Percentiles rank a stretch among this genome's conserved stretches.
phyloP scores from a whole-genome alignment of 2,329 filamentous ascomycete genomes.

The Sclerotinia glacialis region DNA sequence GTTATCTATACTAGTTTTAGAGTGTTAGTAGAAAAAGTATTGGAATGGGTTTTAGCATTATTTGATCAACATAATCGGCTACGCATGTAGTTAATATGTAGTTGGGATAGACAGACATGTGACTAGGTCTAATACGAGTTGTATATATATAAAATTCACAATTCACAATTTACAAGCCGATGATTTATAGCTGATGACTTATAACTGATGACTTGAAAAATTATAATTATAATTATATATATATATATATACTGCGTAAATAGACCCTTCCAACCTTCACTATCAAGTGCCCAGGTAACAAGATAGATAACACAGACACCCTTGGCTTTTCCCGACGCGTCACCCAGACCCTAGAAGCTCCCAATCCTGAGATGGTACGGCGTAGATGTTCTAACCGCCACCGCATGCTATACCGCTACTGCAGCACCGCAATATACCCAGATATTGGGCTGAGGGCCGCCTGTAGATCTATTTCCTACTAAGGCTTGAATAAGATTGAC shows the following conservation, averaged over 20 bases:
- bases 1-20: neutral
- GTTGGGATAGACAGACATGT: too few relatives aligned
- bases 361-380: neutral
- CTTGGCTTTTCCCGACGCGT: neutral
- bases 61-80: too few relatives aligned
- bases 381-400: neutral
- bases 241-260: too few relatives aligned
- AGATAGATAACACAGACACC: neutral
- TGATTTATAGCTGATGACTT: too few relatives aligned
- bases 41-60: neutral
- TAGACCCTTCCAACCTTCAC: neutral
- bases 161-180: too few relatives aligned
- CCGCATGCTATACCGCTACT: neutral
- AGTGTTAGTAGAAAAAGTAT: neutral
- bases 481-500: neutral
- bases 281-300: neutral
- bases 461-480: neutral
- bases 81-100: too few relatives aligned
- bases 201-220: too few relatives aligned
- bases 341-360: conserved; percentile 2
- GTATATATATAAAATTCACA: too few relatives aligned
- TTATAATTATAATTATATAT: too few relatives aligned
- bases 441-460: neutral
- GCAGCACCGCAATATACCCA: conserved; percentile 5
- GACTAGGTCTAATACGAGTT: too few relatives aligned